These are phyloP conservation scores for Tuber calosporum DNA, from an alignment of 495 filamentous ascomycete genomes.

Conservation along the genomic window DNA sequence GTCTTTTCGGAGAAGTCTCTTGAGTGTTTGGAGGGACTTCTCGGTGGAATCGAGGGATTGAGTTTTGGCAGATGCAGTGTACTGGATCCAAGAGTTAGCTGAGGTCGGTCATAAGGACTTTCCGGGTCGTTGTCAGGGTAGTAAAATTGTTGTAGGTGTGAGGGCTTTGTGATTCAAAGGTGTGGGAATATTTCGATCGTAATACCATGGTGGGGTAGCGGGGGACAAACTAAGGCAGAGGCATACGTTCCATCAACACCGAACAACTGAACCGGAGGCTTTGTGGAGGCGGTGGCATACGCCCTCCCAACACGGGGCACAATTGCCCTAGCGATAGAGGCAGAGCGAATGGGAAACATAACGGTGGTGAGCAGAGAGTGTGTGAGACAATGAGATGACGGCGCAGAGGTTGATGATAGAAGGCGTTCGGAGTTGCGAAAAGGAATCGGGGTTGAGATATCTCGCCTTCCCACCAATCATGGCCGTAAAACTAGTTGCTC, in stretches of 20 bases:
- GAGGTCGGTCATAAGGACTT: slow-evolving; percentile 11
- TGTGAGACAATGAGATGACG: slow-evolving; percentile 15
- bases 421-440: not conserved
- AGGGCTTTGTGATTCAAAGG: not conserved
- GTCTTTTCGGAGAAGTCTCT: slow-evolving; percentile 68
- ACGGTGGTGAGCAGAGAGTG: slow-evolving; percentile 22
- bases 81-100: slow-evolving; percentile 56
- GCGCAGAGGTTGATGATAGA: not conserved
- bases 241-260: slow-evolving; percentile 98
- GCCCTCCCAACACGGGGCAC: slow-evolving; percentile 51
- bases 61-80: slow-evolving; percentile 87
- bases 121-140: not conserved
- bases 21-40: slow-evolving; percentile 63
- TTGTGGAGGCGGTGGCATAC: slow-evolving; percentile 71
- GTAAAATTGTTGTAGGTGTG: slow-evolving; percentile 1
- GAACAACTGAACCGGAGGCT: slow-evolving; percentile 83
- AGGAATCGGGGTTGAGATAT: not conserved
- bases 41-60: slow-evolving; percentile 72
- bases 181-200: not conserved
- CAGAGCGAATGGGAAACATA: slow-evolving; percentile 40
- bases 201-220: not conserved
- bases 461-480: not conserved
- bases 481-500: not conserved
- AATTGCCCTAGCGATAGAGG: slow-evolving; percentile 43
- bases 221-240: slow-evolving; percentile 77